Conservation (phyloP, 2,329 filamentous ascomycete genomes). For the Torrubiella hemipterigena region DNA sequence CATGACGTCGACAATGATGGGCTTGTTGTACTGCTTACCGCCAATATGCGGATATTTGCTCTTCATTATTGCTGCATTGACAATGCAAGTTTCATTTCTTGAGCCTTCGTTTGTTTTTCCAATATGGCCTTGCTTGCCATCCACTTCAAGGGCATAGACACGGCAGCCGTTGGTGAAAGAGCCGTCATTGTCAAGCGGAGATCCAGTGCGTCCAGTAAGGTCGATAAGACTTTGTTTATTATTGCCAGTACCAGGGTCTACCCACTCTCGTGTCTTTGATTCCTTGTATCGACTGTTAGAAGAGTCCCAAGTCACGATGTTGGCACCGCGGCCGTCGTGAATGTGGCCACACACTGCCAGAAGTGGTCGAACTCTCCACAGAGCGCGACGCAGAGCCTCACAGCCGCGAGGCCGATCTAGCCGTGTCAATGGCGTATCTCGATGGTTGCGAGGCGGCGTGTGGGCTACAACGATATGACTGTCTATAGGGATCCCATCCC, state of each 20-base stretch:
- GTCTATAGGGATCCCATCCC: constrained; percentile 48
- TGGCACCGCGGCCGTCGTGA: constrained; percentile 53
- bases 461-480: constrained; percentile 61
- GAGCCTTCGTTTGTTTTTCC: no score
- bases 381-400: constrained; percentile 39
- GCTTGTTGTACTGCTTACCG: constrained; percentile 59
- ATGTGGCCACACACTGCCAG: constrained; percentile 63
- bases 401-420: constrained; percentile 40
- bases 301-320: constrained; percentile 46
- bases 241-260: constrained; percentile 41
- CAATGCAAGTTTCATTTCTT: constrained; percentile 54
- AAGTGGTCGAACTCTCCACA: constrained; percentile 50
- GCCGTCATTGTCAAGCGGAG: neutral
- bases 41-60: constrained; percentile 50
- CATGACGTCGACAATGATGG: constrained; percentile 74
- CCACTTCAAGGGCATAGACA: no score
- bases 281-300: constrained; percentile 31
- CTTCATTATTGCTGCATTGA: constrained; percentile 69
- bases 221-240: constrained; percentile 53
- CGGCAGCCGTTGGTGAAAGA: no score
- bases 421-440: constrained; percentile 35
- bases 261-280: constrained; percentile 34
- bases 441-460: constrained; percentile 49
- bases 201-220: constrained; percentile 34
- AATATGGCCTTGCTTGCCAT: no score